A percentile compares a stretch with the other conserved stretches of the same genome.
Evolutionary conservation across 2,329 filamentous ascomycete genomes (phyloP).

Genomic region (Xylariaceae sp.): DNA sequence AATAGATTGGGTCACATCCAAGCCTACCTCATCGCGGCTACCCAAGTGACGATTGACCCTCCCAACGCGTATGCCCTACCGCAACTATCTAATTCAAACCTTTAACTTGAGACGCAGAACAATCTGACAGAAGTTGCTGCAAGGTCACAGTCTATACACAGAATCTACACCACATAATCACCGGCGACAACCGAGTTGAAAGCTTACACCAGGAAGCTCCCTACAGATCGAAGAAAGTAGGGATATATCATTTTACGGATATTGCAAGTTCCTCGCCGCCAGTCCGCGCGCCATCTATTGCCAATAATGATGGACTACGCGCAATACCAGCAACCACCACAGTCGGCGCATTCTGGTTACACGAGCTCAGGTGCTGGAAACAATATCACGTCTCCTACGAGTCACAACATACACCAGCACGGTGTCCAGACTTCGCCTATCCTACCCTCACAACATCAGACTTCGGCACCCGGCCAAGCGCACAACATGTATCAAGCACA

Average conservation of each 20-base stretch:
- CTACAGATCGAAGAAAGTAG: conserved; percentile 39
- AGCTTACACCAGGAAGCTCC: conserved; percentile 18
- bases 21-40: conserved; percentile 53
- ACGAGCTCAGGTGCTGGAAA: conserved; percentile 61
- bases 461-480: conserved; percentile 66
- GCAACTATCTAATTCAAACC: conserved; percentile 48
- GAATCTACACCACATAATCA: conserved; percentile 28
- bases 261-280: conserved; percentile 41
- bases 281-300: conserved; percentile 36
- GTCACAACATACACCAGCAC: conserved; percentile 71
- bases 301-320: conserved; percentile 75
- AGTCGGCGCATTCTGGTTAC: conserved; percentile 71
- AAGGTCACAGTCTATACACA: conserved; percentile 35
- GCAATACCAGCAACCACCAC: conserved; percentile 73
- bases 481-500: conserved; percentile 83
- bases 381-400: conserved; percentile 77
- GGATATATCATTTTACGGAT: conserved; percentile 39
- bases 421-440: conserved; percentile 80
- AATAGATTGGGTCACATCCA: conserved; percentile 62
- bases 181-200: conserved; percentile 25
- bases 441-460: conserved; percentile 77
- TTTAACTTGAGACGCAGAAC: conserved; percentile 42
- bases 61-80: conserved; percentile 55
- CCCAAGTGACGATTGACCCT: conserved; percentile 51
- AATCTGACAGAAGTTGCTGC: conserved; percentile 34